Conservation (phyloP, 2,329 filamentous ascomycete genomes). For the Boeremia exigua region DNA sequence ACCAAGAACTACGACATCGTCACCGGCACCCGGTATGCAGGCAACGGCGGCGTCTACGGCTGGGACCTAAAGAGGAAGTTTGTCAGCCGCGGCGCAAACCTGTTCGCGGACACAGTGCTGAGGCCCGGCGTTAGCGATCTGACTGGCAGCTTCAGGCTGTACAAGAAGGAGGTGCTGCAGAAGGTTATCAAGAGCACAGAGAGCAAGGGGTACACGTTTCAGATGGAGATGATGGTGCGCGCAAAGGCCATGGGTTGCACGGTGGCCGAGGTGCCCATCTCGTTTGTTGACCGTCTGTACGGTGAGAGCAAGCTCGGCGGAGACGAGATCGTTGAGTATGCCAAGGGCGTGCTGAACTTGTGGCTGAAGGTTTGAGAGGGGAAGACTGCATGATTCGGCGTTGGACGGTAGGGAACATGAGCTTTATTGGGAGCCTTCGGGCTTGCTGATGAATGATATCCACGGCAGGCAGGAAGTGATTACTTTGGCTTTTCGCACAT, state of each 20-base stretch:
- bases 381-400: conserved; percentile 36
- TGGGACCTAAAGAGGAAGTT: conserved; percentile 88
- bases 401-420: conserved; percentile 22
- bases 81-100: conserved; percentile 84
- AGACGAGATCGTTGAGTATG: conserved; percentile 95
- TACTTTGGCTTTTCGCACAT: conserved; percentile 6
- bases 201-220: conserved; percentile 97
- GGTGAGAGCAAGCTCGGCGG: conserved; percentile 94
- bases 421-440: conserved; percentile 9
- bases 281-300: conserved; percentile 89
- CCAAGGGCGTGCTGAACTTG: conserved; percentile 66
- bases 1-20: conserved; percentile 90
- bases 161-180: conserved; percentile 88
- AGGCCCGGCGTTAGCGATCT: conserved; percentile 93
- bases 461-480: conserved; percentile 14
- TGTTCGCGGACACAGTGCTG: conserved; percentile 94
- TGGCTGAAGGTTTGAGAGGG: conserved; percentile 57
- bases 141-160: conserved; percentile 92
- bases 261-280: conserved; percentile 94
- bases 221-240: conserved; percentile 99
- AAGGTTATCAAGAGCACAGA: conserved; percentile 90
- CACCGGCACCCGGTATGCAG: conserved; percentile 92
- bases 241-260: conserved; percentile 95
- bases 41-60: conserved; percentile 83
- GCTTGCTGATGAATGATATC: conserved; percentile 18